Evolutionary conservation across 2,329 filamentous ascomycete species (phyloP).

Genomic region (Phaeomoniella chlamydospora): DNA sequence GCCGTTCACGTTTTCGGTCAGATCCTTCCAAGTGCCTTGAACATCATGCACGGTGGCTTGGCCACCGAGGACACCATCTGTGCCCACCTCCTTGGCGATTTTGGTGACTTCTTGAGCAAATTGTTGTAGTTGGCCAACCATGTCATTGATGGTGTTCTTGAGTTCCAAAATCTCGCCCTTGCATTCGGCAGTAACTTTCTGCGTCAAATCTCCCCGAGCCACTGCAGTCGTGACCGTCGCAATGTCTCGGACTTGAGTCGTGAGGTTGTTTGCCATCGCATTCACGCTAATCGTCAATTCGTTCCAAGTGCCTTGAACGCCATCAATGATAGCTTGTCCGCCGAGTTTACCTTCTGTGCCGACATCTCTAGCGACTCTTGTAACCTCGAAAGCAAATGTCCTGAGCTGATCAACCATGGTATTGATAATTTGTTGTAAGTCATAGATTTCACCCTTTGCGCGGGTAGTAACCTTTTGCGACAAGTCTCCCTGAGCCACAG

Average conservation of each 20-base stretch:
- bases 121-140: constrained; percentile 95
- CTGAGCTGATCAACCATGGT: constrained; percentile 79
- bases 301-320: constrained; percentile 80
- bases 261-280: constrained; percentile 77
- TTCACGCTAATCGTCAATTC: constrained; percentile 76
- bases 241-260: constrained; percentile 86
- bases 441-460: constrained; percentile 66
- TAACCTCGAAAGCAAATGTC: constrained; percentile 74
- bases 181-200: constrained; percentile 88
- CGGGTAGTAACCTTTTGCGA: constrained; percentile 75
- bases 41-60: constrained; percentile 95
- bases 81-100: constrained; percentile 90
- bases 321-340: constrained; percentile 69
- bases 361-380: constrained; percentile 68
- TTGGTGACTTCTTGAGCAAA: constrained; percentile 96
- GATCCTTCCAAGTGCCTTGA: constrained; percentile 89
- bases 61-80: constrained; percentile 82
- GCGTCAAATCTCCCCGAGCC: constrained; percentile 76
- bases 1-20: constrained; percentile 91
- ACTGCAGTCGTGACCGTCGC: constrained; percentile 61
- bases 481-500: constrained; percentile 68
- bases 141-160: constrained; percentile 97
- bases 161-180: constrained; percentile 86
- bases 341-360: constrained; percentile 72
- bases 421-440: constrained; percentile 75